Evolutionary conservation across 1,284 basidiomycete genomes (phyloP), one percentile per base, ranked within the genome.

Genomic region (Naganishia cerealis): DNA sequence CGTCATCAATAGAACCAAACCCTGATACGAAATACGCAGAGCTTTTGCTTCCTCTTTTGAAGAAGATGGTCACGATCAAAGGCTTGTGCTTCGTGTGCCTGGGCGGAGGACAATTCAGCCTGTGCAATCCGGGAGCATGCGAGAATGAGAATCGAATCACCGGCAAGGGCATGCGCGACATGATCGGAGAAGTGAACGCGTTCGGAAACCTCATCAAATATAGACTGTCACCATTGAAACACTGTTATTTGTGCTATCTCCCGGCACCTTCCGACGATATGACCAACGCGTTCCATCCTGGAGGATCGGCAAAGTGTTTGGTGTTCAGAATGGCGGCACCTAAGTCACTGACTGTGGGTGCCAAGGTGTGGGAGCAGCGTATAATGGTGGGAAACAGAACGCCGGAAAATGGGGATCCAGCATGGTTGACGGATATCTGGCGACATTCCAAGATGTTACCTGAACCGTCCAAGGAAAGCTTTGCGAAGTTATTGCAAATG

Each of bases 181-280:
- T 54, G 7, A 29, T 54, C 24, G 53, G 36, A 16, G 53, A 18
- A 15, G 16, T 54, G 12, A 54, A 54, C 18, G 9, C 2, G 53
- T 33, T 54, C 24, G 53, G 53, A 1, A 36, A 54, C 18, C 9
- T 36, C 18, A 52, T 2, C 12, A 24, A n/a, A 36, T 39, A 39
- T 38, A 57, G 40, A n/a, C 55, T 57, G 13, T 4, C 38, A 5
- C 12, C 33, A 15, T 39, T 18, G 6, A 40, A 57, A 5, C 33
- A 57, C 40, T 57, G 55, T 24, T 15, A n/a, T 9, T 39, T 36
- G 12, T 57, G 55, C 33, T 57, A 57, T n/a, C 55, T 57, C 10
- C 53, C 53, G 21, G 8, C 53, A 26, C 55, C 55, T 4, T 33
- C 15, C 2, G 38, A 36, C 5, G 55, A 57, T 39, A 16, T 8